Evolutionary conservation across 202 grass and related monocot genomes (phyloP).

Genomic region (Elaeis oleifera): DNA sequence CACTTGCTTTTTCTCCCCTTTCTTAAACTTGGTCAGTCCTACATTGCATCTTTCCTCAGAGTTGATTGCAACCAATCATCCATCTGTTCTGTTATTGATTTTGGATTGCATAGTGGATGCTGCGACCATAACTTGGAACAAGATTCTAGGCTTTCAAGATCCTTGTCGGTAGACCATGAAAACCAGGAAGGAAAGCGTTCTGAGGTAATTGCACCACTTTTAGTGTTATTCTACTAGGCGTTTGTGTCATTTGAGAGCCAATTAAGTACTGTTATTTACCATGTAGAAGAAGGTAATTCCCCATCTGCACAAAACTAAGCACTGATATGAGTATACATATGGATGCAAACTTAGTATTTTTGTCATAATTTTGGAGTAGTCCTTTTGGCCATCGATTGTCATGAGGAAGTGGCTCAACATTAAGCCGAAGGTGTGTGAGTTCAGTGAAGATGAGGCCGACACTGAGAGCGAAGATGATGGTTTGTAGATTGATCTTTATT

Average conservation of each 20-base stretch:
- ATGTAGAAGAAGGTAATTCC: too few relatives aligned
- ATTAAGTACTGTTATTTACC: not conserved
- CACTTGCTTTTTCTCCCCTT: too few relatives aligned
- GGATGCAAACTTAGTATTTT: slow-evolving; percentile 8
- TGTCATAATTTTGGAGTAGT: slow-evolving; percentile 14
- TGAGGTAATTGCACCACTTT: slow-evolving; percentile 22
- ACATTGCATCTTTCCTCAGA: too few relatives aligned
- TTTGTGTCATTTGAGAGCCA: not conserved
- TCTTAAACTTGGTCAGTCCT: too few relatives aligned
- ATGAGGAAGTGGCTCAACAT: slow-evolving; percentile 75
- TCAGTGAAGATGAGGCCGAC: slow-evolving; percentile 66
- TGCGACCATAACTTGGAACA: too few relatives aligned
- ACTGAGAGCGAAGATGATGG: slow-evolving; percentile 52
- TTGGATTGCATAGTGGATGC: too few relatives aligned
- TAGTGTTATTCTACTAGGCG: not conserved
- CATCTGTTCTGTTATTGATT: too few relatives aligned
- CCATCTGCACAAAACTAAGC: too few relatives aligned
- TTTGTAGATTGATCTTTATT: slow-evolving; percentile 20
- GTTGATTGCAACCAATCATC: too few relatives aligned
- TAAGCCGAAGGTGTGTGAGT: slow-evolving; percentile 58
- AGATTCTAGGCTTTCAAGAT: too few relatives aligned
- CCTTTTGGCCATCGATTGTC: slow-evolving; percentile 49
- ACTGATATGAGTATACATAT: too few relatives aligned
- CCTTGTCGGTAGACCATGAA: slow-evolving; percentile 22
- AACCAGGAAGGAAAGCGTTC: slow-evolving; percentile 36